Base-by-base conservation (phyloP, 1,284 basidiomycete genomes). In the Microbotryum silenes-acaulis region DNA sequence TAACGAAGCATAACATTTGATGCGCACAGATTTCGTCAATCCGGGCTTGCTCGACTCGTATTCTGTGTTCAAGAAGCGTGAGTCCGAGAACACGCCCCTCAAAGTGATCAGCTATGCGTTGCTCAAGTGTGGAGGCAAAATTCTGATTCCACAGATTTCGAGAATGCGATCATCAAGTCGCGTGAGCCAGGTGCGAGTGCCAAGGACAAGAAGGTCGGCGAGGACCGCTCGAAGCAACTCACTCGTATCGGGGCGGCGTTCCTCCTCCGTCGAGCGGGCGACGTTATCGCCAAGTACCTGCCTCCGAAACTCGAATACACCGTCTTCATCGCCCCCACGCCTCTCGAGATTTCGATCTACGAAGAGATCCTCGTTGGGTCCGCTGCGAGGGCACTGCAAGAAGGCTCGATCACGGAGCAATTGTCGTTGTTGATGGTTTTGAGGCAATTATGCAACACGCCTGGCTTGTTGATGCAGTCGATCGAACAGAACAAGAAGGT, bases 281-380 rank as follows among this genome's bases (percentile, higher is more conserved):
- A 82, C 9, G 83, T 97, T 46, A 77, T 98, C 60, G 82, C 84
- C 66, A 85, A 86, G 63, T 91, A 89, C 71, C 78, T 99, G 16
- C 94, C 93, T 16, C 90, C 94, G 0, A 97, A 96, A 78, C 80
- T 88, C 72, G 92, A 97, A 83, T 96, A 93, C 72, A 87, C 93
- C 14, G 85, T 97, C 7, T 97, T 96, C 73, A 81, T 94, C 29
- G 85, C 85, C 3, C 91, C 93, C 0, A 90, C 91, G 0, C 63
- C 77, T 23, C 77, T 94, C 23, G 94, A 99, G 72, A 77, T 89
- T 3, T 80, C 83, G 6, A 87, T 97, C 66, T 92, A 94, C 71
- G 77, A 80, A 21, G 83, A 82, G 54, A 84, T 97, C 18, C 79
- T 92, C 10, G 79, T 83, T 31, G 57, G 54, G 14, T 59, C 58